These are phyloP conservation scores for Colletotrichum coccodes DNA, from an alignment of 2,329 filamentous ascomycete genomes.

Conservation along the genomic window DNA sequence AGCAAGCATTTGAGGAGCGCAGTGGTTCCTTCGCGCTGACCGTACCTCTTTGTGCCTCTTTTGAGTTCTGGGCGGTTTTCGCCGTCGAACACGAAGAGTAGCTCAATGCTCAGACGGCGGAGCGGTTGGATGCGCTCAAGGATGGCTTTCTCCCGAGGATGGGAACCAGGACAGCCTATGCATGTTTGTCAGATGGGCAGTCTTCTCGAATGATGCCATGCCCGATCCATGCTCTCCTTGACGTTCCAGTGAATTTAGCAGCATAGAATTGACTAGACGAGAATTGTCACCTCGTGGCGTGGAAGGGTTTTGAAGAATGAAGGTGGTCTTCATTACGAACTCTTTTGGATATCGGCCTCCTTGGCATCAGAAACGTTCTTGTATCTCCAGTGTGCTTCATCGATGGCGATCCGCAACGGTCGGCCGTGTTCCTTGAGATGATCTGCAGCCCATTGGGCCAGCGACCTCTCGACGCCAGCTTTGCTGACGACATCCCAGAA, in stretches of 20 bases:
- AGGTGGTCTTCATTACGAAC: neutral
- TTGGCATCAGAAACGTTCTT: neutral
- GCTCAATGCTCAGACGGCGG: slow-evolving; percentile 58
- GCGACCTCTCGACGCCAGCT: neutral
- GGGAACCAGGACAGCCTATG: neutral
- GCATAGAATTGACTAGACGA: neutral
- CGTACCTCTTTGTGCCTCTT: neutral
- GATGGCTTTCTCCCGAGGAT: slow-evolving; percentile 5
- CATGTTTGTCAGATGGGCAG: neutral
- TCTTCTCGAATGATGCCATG: neutral
- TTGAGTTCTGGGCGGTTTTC: slow-evolving; percentile 44
- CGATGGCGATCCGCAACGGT: neutral
- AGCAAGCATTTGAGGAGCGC: slow-evolving; percentile 47
- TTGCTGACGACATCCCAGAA: neutral
- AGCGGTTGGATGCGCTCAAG: slow-evolving; percentile 42
- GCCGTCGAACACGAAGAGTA: slow-evolving; percentile 66
- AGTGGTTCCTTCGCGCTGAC: neutral
- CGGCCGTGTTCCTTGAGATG: neutral
- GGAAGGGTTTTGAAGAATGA: neutral
- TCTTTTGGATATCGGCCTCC: neutral
- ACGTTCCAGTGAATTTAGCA: too few species aligned
- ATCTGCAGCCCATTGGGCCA: neutral
- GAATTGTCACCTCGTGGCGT: neutral
- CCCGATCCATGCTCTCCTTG: too few species aligned
- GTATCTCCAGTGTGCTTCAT: slow-evolving; percentile 13